These are phyloP conservation scores for Astraeus odoratus DNA, from an alignment of 768 basidiomycete genomes.

Conservation along the genomic window DNA sequence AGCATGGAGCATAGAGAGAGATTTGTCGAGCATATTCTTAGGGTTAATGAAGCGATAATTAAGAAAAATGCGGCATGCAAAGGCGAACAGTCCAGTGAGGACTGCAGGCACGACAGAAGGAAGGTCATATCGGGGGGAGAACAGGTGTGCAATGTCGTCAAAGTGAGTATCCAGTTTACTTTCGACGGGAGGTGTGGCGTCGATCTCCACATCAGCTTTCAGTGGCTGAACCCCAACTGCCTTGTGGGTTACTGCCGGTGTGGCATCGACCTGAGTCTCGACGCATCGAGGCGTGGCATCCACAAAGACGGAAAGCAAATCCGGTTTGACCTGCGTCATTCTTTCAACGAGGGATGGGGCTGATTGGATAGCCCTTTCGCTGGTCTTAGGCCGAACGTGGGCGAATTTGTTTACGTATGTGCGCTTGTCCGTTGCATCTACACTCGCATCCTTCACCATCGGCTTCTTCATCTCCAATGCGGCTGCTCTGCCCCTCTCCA, in stretches of 20 bases:
- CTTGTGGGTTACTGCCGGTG: slow-evolving; percentile 27
- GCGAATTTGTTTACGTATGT: slow-evolving; percentile 34
- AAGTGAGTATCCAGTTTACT: slow-evolving; percentile 17
- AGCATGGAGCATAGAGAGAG: slow-evolving; percentile 28
- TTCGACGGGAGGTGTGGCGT: slow-evolving; percentile 22
- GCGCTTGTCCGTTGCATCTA: slow-evolving; percentile 48
- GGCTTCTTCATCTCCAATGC: slow-evolving; percentile 14
- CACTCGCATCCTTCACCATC: slow-evolving; percentile 30
- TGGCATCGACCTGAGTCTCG: slow-evolving; percentile 42
- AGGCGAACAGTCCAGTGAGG: slow-evolving; percentile 34
- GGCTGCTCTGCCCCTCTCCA: slow-evolving; percentile 46
- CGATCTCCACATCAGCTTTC: slow-evolving; percentile 28
- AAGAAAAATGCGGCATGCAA: slow-evolving; percentile 43
- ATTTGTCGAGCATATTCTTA: slow-evolving; percentile 32
- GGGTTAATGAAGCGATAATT: slow-evolving; percentile 46
- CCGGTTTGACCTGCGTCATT: slow-evolving; percentile 35
- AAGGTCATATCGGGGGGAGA: slow-evolving; percentile 20
- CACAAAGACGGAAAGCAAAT: slow-evolving; percentile 35
- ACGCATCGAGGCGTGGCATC: slow-evolving; percentile 46
- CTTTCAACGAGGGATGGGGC: slow-evolving; percentile 30
- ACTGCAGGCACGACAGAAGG: slow-evolving; percentile 24
- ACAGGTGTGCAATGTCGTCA: slow-evolving; percentile 17
- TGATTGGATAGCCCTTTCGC: slow-evolving; percentile 32
- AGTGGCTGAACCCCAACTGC: slow-evolving; percentile 22
- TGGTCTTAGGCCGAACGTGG: slow-evolving; percentile 32